phyloP scores from a whole-genome alignment of 305 asterid species.

The Coffea humblotiana region DNA sequence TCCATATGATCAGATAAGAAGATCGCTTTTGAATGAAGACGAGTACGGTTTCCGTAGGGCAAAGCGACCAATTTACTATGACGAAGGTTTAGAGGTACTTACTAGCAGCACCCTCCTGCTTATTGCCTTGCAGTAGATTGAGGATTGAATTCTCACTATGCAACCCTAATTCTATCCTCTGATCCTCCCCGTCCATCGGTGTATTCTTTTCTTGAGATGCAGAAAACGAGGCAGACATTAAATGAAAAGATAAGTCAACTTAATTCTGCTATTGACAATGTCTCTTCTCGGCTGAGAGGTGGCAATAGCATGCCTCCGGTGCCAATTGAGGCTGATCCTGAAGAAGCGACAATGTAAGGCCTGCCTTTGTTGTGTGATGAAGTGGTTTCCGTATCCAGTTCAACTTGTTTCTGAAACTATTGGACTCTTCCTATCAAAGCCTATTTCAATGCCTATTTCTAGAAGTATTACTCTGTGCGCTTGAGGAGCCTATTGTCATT shows the following conservation, averaged over 20 bases:
- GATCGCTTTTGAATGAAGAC: constrained; percentile 76
- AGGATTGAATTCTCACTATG: constrained; percentile 2
- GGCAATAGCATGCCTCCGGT: constrained; percentile 53
- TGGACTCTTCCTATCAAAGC: neutral
- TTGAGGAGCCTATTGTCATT: no score
- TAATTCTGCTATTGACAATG: constrained; percentile 88
- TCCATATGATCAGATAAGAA: constrained; percentile 52
- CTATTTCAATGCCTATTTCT: neutral
- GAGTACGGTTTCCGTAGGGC: constrained; percentile 76
- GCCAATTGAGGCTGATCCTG: constrained; percentile 56
- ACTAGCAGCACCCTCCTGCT: constrained; percentile 10
- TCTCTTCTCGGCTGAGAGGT: constrained; percentile 79
- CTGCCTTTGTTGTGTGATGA: constrained; percentile 10
- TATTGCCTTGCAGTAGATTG: constrained; percentile 10
- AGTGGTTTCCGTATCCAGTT: neutral
- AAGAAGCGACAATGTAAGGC: constrained; percentile 54
- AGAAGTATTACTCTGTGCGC: no score
- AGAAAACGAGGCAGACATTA: constrained; percentile 71
- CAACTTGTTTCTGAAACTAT: constrained; percentile 1
- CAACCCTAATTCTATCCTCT: neutral
- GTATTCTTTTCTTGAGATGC: constrained; percentile 30
- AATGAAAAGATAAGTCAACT: constrained; percentile 73
- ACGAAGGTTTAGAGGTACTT: constrained; percentile 77
- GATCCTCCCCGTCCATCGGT: neutral
- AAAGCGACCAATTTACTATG: constrained; percentile 65